Conservation (phyloP, 805 yeast species). For the Metschnikowia lachancei region DNA sequence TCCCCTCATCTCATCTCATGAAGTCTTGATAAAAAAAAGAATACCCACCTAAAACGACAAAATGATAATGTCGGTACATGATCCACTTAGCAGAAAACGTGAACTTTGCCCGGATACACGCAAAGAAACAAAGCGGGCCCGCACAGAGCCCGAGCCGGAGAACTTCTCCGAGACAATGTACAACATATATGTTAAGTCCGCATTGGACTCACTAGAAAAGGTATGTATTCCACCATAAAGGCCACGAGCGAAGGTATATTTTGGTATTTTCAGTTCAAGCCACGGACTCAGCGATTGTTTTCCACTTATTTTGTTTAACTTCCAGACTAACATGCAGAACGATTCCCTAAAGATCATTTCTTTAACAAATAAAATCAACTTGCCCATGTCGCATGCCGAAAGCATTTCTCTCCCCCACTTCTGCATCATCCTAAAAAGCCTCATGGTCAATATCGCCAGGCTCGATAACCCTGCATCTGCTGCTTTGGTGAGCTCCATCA, state of each 20-base stretch:
- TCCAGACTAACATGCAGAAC: constrained; percentile 29
- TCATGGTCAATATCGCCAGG: constrained; percentile 64
- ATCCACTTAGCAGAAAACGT: constrained; percentile 36
- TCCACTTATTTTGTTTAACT: too few relatives aligned
- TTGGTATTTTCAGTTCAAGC: too few relatives aligned
- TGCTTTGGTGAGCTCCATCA: constrained; percentile 56
- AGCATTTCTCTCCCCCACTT: constrained; percentile 54
- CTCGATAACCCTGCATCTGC: constrained; percentile 57
- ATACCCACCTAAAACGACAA: background rate
- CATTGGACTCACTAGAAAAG: constrained; percentile 66
- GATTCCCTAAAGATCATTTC: constrained; percentile 57
- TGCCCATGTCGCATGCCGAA: constrained; percentile 53
- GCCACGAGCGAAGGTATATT: too few relatives aligned
- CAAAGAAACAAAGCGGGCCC: constrained; percentile 20
- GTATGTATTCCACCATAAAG: too few relatives aligned
- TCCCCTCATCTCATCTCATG: constrained; percentile 11
- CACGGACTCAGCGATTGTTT: too few relatives aligned
- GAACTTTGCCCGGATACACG: constrained; percentile 17
- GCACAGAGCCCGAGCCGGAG: constrained; percentile 18
- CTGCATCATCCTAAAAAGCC: constrained; percentile 50
- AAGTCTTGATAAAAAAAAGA: background rate
- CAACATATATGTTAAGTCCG: constrained; percentile 54
- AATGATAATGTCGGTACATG: constrained; percentile 40
- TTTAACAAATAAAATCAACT: constrained; percentile 55
- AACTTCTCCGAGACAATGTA: constrained; percentile 39